A percentile compares a stretch with the other conserved stretches of the same genome.
Conservation (phyloP, 1,139 yeast genomes). For the Sugiyamaella pinicola region DNA sequence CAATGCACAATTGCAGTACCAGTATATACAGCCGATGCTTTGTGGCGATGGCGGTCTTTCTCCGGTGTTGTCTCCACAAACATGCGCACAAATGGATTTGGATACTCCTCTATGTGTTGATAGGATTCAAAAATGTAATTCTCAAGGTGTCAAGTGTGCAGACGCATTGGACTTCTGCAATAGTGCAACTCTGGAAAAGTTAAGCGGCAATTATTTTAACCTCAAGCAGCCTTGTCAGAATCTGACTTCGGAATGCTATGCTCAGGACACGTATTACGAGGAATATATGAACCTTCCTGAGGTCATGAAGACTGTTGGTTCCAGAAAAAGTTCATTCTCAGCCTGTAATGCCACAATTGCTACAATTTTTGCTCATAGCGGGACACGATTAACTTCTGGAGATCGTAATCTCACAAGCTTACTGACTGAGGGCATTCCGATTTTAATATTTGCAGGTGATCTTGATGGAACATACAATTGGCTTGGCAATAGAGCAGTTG, state of each 20-base stretch:
- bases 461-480: constrained; percentile 89
- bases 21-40: constrained; percentile 94
- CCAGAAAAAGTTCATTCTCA: constrained; percentile 58
- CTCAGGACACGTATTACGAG: constrained; percentile 65
- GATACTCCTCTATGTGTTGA: constrained; percentile 77
- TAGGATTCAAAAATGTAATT: constrained; percentile 82
- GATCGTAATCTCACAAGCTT: constrained; percentile 66
- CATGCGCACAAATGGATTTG: constrained; percentile 75
- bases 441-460: constrained; percentile 83
- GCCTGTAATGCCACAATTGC: constrained; percentile 66
- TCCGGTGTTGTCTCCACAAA: constrained; percentile 73
- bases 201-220: constrained; percentile 65
- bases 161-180: constrained; percentile 83
- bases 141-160: constrained; percentile 34
- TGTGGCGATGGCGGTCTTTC: constrained; percentile 91
- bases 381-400: constrained; percentile 49
- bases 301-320: constrained; percentile 84
- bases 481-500: constrained; percentile 85
- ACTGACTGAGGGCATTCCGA: constrained; percentile 65
- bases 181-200: constrained; percentile 89
- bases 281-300: constrained; percentile 66
- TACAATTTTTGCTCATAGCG: constrained; percentile 55
- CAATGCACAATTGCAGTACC: constrained; percentile 88
- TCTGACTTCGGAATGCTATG: constrained; percentile 56
- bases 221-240: constrained; percentile 55